Evolutionary conservation across 306 rosid genomes (phyloP).

Genomic region (Vigna reflexopilosa): DNA sequence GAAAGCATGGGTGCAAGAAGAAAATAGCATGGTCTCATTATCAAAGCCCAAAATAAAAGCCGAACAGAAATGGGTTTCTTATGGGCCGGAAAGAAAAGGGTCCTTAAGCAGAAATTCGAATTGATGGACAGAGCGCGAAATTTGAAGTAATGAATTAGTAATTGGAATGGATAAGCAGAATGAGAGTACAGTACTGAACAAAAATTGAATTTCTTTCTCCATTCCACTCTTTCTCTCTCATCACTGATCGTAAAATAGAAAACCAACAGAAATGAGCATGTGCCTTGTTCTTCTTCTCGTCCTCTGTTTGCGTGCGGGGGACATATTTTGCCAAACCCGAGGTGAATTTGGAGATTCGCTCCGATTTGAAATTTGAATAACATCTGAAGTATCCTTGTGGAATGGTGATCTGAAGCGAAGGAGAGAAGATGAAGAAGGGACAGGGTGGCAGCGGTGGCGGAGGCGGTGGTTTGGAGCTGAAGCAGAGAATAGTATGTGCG

Average conservation of each 20-base stretch:
- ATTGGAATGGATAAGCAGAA: not conserved
- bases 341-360: not conserved
- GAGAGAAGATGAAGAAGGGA: constrained; percentile 57
- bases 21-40: too few relatives aligned
- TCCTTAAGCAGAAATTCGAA: not conserved
- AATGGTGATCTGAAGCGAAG: not conserved
- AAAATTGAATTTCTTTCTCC: not conserved
- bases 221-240: not conserved
- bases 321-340: constrained; percentile 16
- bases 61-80: too few relatives aligned
- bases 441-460: constrained; percentile 23
- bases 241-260: too few relatives aligned
- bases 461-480: constrained; percentile 55
- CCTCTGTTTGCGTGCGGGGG: constrained; percentile 35
- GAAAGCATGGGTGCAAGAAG: too few relatives aligned
- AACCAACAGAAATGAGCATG: not conserved
- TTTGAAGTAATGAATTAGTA: not conserved
- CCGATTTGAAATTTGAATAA: not conserved
- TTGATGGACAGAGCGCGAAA: constrained; percentile 21
- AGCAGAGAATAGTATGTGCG: constrained; percentile 61
- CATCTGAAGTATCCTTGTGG: not conserved
- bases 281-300: not conserved
- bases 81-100: not conserved
- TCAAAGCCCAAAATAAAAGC: too few relatives aligned
- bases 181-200: not conserved